Evolutionary conservation across 371 early-diverging fungal genomes (phyloP).

Genomic region (Neoconidiobolus thromboides): DNA sequence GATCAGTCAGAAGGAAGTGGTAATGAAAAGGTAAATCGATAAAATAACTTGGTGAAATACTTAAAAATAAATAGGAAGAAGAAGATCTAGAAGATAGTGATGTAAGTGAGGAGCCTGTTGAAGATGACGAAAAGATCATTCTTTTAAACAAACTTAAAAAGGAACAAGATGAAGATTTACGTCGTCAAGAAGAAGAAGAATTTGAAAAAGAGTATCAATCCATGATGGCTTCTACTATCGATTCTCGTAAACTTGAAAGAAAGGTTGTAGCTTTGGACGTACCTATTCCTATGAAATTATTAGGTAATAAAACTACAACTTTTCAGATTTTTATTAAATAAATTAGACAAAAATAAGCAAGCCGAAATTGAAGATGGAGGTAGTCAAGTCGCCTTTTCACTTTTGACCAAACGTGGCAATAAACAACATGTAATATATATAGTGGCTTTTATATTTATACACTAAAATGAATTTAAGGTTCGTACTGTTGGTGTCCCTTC

Average conservation of each 20-base stretch:
- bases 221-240: conserved; percentile 68
- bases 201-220: conserved; percentile 58
- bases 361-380: conserved; percentile 5
- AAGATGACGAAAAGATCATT: conserved; percentile 5
- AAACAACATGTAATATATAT: conserved; percentile 48
- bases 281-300: conserved; percentile 51
- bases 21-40: background rate
- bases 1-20: background rate
- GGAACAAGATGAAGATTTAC: conserved; percentile 25
- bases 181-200: conserved; percentile 28
- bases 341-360: background rate
- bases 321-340: background rate
- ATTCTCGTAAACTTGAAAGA: conserved; percentile 55
- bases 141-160: conserved; percentile 6
- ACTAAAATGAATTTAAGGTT: conserved; percentile 2
- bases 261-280: conserved; percentile 57
- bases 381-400: conserved; percentile 57
- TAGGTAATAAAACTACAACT: conserved; percentile 13
- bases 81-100: conserved; percentile 19
- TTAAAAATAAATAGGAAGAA: conserved; percentile 8
- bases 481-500: conserved; percentile 68
- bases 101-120: background rate
- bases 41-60: too few relatives aligned
- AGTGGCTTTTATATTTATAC: background rate
- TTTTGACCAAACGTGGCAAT: conserved; percentile 81